Base-by-base conservation (phyloP, 306 rosid species). In the Begonia masoniana region DNA sequence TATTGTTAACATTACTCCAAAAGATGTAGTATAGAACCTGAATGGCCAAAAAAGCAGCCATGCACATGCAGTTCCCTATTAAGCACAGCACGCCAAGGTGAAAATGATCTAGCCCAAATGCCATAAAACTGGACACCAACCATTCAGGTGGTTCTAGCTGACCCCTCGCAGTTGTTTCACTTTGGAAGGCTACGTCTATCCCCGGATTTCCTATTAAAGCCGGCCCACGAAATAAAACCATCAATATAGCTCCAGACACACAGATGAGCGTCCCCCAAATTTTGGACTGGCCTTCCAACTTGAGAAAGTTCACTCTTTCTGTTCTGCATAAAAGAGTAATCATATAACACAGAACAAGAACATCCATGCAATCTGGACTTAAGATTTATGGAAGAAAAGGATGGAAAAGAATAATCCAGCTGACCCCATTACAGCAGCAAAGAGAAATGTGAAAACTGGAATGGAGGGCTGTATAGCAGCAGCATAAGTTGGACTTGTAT, bases 401-500 rank as follows among this genome's bases (percentile, higher is more conserved):
- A 41, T 52, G 21, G 47, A 35, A 59, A 58, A 51, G 41, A 17
- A 15, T 19, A 15, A 48, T 47, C 62, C 68, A 71, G 78, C 94
- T 74, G 69, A 89, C 97, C 97, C 95, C 94, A 85, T 89, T 50
- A 80, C 66, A 24, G 70, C 72, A 49, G 95, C 78, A 19, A 89
- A 67, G 56, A 85, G 66, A 75, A 89, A 82, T 21, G 97, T 89
- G 56, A 85, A 85, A 68, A 82, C 97, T 10, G 97, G 97, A 66
- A 89, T 89, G 12, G 95, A 54, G 62, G 95, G 97, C 67, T 89
- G 97, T 72, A 55, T 85, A 53, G 97, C 89, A 62, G 97, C 82
- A 50, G 97, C 97, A 65, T 89, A 89, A 45, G 97, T 82, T 62
- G 97, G 97, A 73, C 78, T 89, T 49, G 97, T 89, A 63, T 89